Evolutionary conservation across 768 basidiomycete species (phyloP).

Genomic region (Tricholoma sp.): DNA sequence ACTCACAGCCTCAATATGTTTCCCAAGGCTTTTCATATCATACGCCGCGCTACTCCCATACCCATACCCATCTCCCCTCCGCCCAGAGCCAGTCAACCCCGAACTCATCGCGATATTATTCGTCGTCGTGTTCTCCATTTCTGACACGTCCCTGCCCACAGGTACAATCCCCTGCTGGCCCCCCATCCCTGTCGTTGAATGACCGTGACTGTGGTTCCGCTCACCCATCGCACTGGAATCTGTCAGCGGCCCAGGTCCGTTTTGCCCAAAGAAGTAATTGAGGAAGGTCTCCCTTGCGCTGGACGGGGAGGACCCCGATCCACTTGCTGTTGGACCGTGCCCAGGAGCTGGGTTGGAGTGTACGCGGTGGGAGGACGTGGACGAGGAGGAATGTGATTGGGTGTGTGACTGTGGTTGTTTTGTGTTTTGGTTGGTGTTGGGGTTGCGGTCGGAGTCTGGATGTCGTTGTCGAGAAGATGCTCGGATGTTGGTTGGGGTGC

Average conservation of each 20-base stretch:
- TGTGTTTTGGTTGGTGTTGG: not conserved
- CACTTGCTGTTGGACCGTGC: conserved; percentile 20
- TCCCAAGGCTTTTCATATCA: conserved; percentile 98
- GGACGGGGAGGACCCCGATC: conserved; percentile 37
- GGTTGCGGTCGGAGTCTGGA: too few species aligned
- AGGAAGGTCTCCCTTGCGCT: conserved; percentile 87
- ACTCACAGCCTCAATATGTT: conserved; percentile 95
- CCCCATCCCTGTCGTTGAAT: conserved; percentile 6
- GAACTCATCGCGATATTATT: conserved; percentile 32
- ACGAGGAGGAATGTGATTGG: conserved; percentile 12
- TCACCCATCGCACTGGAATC: conserved; percentile 46
- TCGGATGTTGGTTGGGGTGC: conserved; percentile 20
- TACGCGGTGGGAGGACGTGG: conserved; percentile 15
- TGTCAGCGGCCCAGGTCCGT: conserved; percentile 69
- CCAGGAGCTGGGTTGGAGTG: conserved; percentile 28
- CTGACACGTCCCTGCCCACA: conserved; percentile 62
- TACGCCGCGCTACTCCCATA: conserved; percentile 83
- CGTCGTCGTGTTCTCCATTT: conserved; percentile 32
- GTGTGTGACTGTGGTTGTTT: not conserved
- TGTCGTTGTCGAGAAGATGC: conserved; percentile 32
- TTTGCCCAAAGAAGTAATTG: conserved; percentile 96
- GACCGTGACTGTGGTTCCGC: conserved; percentile 14
- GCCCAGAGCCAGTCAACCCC: conserved; percentile 64
- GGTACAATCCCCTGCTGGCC: conserved; percentile 32
- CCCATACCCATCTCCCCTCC: conserved; percentile 50